Percentiles rank a stretch among this genome's conserved stretches.
phyloP scores from a whole-genome alignment of 768 basidiomycete genomes.

The Atractiella rhizophila region DNA sequence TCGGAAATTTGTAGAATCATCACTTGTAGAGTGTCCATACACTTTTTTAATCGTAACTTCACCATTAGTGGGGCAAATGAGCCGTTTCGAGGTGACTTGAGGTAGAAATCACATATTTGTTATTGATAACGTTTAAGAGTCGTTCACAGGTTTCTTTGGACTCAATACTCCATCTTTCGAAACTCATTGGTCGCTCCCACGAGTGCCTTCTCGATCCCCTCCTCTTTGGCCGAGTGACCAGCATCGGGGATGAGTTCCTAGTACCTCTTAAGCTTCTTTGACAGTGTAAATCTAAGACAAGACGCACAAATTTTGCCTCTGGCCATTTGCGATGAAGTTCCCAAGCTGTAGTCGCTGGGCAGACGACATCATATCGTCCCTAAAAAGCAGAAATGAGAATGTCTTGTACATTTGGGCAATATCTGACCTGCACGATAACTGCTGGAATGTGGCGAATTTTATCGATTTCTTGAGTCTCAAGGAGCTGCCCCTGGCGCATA shows the following conservation, averaged over 20 bases:
- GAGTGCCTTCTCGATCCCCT: conserved; percentile 40
- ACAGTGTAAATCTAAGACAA: neutral
- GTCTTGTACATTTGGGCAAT: conserved; percentile 54
- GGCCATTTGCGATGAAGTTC: conserved; percentile 10
- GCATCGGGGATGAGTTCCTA: conserved; percentile 48
- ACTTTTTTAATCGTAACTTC: too few species aligned
- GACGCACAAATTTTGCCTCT: conserved; percentile 22
- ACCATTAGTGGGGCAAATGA: too few species aligned
- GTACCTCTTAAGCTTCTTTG: conserved; percentile 45
- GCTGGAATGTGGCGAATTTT: conserved; percentile 83
- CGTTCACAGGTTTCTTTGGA: too few species aligned
- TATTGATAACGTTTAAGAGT: too few species aligned
- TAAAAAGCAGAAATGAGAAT: conserved; percentile 9
- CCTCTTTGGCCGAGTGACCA: conserved; percentile 60
- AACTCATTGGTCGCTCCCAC: conserved; percentile 28
- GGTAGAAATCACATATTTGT: too few species aligned
- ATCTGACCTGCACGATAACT: too few species aligned
- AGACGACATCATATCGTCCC: conserved; percentile 58
- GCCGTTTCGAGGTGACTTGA: too few species aligned
- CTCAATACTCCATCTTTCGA: too few species aligned
- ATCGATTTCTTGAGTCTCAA: conserved; percentile 58
- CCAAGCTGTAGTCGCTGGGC: conserved; percentile 30
- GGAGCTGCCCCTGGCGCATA: conserved; percentile 62
- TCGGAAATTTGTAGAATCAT: too few species aligned
- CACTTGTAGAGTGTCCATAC: too few species aligned